Evolutionary conservation across 352 stramenopile species (phyloP).

Genomic region (Phytophthora hybrid): DNA sequence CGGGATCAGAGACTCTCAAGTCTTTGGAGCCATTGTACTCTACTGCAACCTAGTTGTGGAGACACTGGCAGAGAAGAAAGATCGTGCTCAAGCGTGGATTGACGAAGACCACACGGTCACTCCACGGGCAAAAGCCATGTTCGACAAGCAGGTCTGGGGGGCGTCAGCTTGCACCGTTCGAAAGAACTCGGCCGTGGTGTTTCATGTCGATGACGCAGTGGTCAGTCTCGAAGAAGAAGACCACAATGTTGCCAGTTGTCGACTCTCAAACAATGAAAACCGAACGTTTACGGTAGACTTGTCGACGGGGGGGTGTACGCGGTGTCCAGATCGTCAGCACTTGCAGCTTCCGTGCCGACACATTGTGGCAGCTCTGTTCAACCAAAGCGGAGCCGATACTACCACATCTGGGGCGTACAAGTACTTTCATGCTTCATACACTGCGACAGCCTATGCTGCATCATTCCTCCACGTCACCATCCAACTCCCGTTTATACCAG

Average conservation of each 20-base stretch:
- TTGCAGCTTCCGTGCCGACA: slow-evolving; percentile 18
- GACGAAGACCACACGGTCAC: slow-evolving; percentile 4
- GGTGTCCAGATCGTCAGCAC: slow-evolving; percentile 8
- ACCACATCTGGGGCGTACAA: slow-evolving; percentile 1
- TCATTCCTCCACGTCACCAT: background rate
- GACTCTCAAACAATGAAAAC: background rate
- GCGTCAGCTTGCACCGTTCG: slow-evolving; percentile 3
- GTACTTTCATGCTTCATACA: slow-evolving; percentile 1
- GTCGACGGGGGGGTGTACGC: background rate
- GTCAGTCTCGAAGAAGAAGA: background rate
- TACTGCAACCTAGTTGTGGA: background rate
- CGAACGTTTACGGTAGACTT: slow-evolving; percentile 8
- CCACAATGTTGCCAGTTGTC: background rate
- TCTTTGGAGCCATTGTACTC: background rate
- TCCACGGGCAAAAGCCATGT: background rate
- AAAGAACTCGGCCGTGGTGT: slow-evolving; percentile 3
- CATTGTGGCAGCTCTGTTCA: slow-evolving; percentile 11
- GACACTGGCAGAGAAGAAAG: background rate
- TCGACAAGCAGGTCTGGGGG: slow-evolving; percentile 11
- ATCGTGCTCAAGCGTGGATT: background rate
- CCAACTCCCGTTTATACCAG: background rate
- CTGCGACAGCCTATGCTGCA: background rate
- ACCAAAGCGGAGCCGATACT: background rate
- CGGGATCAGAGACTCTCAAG: slow-evolving; percentile 10
- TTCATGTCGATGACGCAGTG: background rate